Evolutionary conservation across 305 asterid genomes (phyloP), one percentile per base, ranked within the genome.

Genomic region (Lippia alba): DNA sequence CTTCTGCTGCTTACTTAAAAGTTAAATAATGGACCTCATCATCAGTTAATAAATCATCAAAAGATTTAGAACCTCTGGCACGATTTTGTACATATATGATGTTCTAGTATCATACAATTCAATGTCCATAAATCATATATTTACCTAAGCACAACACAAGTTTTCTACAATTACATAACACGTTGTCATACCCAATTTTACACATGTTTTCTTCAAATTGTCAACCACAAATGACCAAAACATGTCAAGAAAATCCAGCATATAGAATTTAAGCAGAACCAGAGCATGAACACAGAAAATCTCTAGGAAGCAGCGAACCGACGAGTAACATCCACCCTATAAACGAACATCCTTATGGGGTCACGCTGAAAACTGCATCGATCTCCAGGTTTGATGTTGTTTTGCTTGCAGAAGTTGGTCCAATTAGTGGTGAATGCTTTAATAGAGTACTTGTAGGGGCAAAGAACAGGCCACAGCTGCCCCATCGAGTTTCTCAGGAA

Each of bases 321-420:
- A 61, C 14, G 71, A 51, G 32, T 24, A 63, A 80, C 66, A 58
- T 70, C 74, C 18, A 82, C 86, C 34, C 51, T 75, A 10, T 44
- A 73, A 74, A 9, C 11, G 74, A 33, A 53, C 1, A 17, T n/a
- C 9, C 5, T 11, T 32, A 0, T 33, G 6, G 69, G 19, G 64
- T 73, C 86, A n/a, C 33, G 48, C 24, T 63, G 56, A 67, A 82
- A 82, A 63, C 30, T 17, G 71, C 86, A 82, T 17, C 24, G 18
- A 48, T 79, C 83, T 40, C 86, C 86, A 9, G 62, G 78, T 67
- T 54, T 60, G 18, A 82, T 56, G 56, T 61, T 57, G 66, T 79
- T 76, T 33, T 8, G 12, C 36, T 58, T 4, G 68, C 83, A 82
- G 18, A 79, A 82, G 2, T 5, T 8, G 3, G 0, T 45, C 84